Percentiles rank a stretch among this genome's conserved stretches.
These are phyloP conservation scores for Trypanosoma rangeli DNA, from an alignment of 208 protist species.

Conservation along the genomic window DNA sequence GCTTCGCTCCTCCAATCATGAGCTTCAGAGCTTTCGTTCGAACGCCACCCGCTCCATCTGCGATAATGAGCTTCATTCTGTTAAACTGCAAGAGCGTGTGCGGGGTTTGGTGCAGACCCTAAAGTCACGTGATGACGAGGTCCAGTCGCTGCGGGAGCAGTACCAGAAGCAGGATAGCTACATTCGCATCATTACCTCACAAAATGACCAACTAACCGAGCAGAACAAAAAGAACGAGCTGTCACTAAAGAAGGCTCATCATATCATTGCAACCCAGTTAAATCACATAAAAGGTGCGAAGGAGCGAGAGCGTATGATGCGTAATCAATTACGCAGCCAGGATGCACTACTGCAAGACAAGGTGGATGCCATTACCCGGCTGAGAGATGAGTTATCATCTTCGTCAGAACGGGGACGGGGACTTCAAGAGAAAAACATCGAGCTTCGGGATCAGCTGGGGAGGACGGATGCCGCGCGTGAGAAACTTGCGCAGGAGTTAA, in stretches of 20 bases:
- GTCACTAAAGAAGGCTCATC: constrained; percentile 74
- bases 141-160: constrained; percentile 59
- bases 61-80: constrained; percentile 78
- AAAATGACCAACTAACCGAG: constrained; percentile 67
- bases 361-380: constrained; percentile 31
- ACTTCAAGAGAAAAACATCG: constrained; percentile 51
- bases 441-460: constrained; percentile 68
- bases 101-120: constrained; percentile 41
- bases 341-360: constrained; percentile 60
- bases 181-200: constrained; percentile 64
- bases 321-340: constrained; percentile 58
- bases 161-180: constrained; percentile 78
- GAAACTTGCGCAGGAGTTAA: constrained; percentile 66
- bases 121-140: constrained; percentile 62
- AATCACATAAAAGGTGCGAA: constrained; percentile 64
- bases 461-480: constrained; percentile 64
- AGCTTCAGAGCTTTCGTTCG: constrained; percentile 58
- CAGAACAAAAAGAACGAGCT: constrained; percentile 37
- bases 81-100: constrained; percentile 70
- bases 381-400: constrained; percentile 49
- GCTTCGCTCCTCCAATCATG: constrained; percentile 57
- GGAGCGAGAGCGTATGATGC: constrained; percentile 54
- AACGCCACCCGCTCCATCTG: constrained; percentile 61
- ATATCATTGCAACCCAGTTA: constrained; percentile 87
- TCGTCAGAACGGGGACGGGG: constrained; percentile 36